Evolutionary conservation across 2,329 filamentous ascomycete species (phyloP).

Genomic region (Dothistroma septosporum): DNA sequence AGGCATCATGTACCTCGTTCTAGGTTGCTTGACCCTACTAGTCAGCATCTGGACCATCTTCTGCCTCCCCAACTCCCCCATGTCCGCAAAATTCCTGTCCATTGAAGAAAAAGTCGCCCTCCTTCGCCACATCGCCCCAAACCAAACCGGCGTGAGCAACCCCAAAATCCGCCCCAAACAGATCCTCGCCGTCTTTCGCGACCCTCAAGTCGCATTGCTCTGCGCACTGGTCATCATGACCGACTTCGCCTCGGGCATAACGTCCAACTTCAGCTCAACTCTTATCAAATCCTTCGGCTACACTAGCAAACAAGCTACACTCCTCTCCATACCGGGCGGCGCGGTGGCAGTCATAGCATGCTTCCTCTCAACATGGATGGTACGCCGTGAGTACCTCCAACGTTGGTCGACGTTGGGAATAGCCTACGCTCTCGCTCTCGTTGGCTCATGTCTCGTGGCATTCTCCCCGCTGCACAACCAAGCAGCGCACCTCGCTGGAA

Average conservation of each 20-base stretch:
- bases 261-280: constrained; percentile 54
- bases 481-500: constrained; percentile 37
- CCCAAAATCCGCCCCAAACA: constrained; percentile 49
- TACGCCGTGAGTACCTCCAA: constrained; percentile 4
- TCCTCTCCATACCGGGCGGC: constrained; percentile 57
- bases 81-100: constrained; percentile 63
- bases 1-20: constrained; percentile 39
- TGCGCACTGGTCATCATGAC: constrained; percentile 35
- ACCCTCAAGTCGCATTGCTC: constrained; percentile 53
- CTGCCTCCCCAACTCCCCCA: constrained; percentile 56
- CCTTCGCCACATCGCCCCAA: constrained; percentile 41
- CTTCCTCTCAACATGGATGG: constrained; percentile 10
- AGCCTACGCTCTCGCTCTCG: constrained; percentile 1
- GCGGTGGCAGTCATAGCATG: constrained; percentile 42
- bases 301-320: constrained; percentile 29
- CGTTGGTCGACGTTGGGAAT: constrained; percentile 2
- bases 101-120: constrained; percentile 51
- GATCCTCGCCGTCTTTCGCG: constrained; percentile 53
- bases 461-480: constrained; percentile 33
- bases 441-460: constrained; percentile 28
- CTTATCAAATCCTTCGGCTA: constrained; percentile 34
- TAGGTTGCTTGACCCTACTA: constrained; percentile 42
- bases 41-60: constrained; percentile 33
- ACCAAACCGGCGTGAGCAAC: constrained; percentile 43
- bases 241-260: constrained; percentile 52